Conservation (phyloP, 139 green algal genomes). For the Desmodesmus armatus region DNA sequence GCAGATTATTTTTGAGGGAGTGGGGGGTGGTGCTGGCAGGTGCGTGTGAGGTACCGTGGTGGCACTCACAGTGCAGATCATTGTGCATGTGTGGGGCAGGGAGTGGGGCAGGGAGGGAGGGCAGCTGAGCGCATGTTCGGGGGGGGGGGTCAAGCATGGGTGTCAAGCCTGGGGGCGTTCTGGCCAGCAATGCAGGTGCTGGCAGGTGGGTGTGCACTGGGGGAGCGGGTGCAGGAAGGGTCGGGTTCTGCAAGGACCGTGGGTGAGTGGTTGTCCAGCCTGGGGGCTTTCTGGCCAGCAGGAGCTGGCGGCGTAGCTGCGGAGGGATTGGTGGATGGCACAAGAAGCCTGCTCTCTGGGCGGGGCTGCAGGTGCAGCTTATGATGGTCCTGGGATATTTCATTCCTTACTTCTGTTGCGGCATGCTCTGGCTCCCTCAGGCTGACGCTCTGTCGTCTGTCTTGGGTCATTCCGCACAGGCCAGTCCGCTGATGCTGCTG, state of each 20-base stretch:
- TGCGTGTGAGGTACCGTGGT: slow-evolving; percentile 11
- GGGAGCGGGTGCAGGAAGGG: no score
- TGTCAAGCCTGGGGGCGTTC: slow-evolving; percentile 87
- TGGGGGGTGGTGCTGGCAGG: slow-evolving; percentile 66
- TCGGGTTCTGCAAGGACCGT: slow-evolving; percentile 66
- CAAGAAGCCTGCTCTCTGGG: no score
- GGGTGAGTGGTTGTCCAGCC: slow-evolving; percentile 76
- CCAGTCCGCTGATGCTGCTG: slow-evolving; percentile 67
- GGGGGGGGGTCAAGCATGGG: slow-evolving; percentile 65
- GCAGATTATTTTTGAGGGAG: background rate
- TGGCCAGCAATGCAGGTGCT: slow-evolving; percentile 40
- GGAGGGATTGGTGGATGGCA: no score
- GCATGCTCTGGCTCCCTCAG: no score
- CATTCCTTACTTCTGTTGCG: no score
- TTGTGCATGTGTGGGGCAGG: background rate
- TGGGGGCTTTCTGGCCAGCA: slow-evolving; percentile 82
- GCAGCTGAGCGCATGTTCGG: slow-evolving; percentile 73
- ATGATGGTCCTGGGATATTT: no score
- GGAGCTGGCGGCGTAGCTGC: no score
- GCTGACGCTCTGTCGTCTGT: no score
- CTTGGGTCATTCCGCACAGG: no score
- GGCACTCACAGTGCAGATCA: background rate
- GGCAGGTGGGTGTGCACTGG: background rate
- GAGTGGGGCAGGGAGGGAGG: no score
- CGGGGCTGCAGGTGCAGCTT: no score